Conservation (phyloP, 2,329 filamentous ascomycete species). For the Diaporthe capsici region DNA sequence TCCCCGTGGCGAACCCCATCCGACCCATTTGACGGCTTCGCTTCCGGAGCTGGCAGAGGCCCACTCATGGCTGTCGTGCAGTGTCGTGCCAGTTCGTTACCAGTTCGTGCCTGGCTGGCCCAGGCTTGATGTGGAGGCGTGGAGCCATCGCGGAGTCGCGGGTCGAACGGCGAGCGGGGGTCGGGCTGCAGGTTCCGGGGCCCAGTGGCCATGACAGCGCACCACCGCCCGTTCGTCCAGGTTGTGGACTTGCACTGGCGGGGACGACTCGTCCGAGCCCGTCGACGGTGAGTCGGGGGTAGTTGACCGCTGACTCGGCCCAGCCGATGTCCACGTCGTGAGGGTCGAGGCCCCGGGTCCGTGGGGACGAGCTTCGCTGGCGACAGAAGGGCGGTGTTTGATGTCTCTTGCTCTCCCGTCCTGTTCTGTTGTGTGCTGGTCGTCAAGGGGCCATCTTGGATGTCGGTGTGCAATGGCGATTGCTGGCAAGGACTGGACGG, state of each 20-base stretch:
- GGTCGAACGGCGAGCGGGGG: constrained; percentile 22
- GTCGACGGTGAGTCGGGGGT: constrained; percentile 29
- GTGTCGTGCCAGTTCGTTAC: constrained; percentile 1
- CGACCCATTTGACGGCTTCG: constrained; percentile 4
- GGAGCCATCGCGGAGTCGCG: constrained; percentile 13
- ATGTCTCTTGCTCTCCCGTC: background rate
- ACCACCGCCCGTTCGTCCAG: constrained; percentile 33
- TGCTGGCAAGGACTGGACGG: constrained; percentile 2
- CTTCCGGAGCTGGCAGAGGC: constrained; percentile 14
- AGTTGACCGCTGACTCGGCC: constrained; percentile 35
- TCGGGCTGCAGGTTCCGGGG: constrained; percentile 33
- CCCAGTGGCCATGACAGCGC: constrained; percentile 33
- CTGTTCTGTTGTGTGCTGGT: background rate
- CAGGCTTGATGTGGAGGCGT: background rate
- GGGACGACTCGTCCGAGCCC: constrained; percentile 34
- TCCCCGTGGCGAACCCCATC: constrained; percentile 5
- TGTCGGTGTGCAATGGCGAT: constrained; percentile 14
- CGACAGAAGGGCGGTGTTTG: constrained; percentile 28
- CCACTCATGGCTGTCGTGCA: constrained; percentile 16
- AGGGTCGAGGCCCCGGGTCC: constrained; percentile 22
- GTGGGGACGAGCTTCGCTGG: constrained; percentile 29
- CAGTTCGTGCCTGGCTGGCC: constrained; percentile 31
- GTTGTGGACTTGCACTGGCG: constrained; percentile 5
- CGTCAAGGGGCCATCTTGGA: constrained; percentile 1
- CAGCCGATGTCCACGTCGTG: constrained; percentile 31